Percentiles rank a stretch among this genome's conserved stretches.
Conservation (phyloP, 2,329 filamentous ascomycete genomes). For the Dactylellina leptospora region DNA sequence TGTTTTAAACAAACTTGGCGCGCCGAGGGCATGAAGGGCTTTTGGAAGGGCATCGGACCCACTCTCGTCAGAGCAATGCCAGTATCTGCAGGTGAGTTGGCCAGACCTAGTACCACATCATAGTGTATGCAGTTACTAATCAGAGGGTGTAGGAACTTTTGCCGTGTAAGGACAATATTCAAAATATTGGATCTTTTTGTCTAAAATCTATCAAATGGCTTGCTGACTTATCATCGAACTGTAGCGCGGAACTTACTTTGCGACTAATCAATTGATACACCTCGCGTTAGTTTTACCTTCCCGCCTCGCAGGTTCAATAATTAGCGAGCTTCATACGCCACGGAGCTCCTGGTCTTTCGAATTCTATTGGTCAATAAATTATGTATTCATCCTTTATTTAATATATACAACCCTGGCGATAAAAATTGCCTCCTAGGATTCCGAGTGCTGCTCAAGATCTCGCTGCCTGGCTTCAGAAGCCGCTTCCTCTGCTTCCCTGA, state of each 20-base stretch:
- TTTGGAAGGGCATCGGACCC: constrained; percentile 93
- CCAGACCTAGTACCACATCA: constrained; percentile 58
- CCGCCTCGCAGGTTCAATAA: constrained; percentile 39
- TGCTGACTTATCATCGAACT: constrained; percentile 37
- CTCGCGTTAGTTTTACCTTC: constrained; percentile 29
- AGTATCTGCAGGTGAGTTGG: constrained; percentile 96
- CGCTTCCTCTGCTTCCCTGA: constrained; percentile 37
- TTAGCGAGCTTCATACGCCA: background rate
- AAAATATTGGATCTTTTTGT: constrained; percentile 1
- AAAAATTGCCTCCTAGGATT: constrained; percentile 14
- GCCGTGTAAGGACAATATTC: constrained; percentile 37
- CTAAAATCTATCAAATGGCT: constrained; percentile 18
- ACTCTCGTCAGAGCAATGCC: constrained; percentile 95
- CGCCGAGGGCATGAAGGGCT: constrained; percentile 79
- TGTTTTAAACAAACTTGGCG: constrained; percentile 85
- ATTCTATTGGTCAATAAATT: constrained; percentile 14
- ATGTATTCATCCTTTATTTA: constrained; percentile 35
- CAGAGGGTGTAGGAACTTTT: constrained; percentile 39
- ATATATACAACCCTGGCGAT: constrained; percentile 5
- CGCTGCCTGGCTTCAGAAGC: constrained; percentile 43
- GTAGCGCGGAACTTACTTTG: constrained; percentile 51
- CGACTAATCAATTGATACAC: constrained; percentile 51
- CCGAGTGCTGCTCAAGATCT: constrained; percentile 31
- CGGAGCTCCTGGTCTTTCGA: constrained; percentile 18
- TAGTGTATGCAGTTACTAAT: constrained; percentile 44